Conservation (phyloP, 2,329 filamentous ascomycete species). For the Ceratocystis colombiana region DNA sequence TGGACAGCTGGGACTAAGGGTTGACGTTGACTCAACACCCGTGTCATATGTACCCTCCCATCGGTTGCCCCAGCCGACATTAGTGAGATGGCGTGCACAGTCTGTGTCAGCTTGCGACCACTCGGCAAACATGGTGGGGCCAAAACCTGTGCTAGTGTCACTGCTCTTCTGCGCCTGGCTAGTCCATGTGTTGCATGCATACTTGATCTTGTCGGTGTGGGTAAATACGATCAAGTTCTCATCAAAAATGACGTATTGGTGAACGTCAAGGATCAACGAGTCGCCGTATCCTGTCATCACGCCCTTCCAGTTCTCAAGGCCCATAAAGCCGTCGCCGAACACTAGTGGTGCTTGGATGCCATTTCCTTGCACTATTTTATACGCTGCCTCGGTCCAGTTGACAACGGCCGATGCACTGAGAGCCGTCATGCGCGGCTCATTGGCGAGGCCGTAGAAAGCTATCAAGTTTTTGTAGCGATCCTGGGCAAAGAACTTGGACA, state of each 20-base stretch:
- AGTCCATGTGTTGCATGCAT: constrained; percentile 82
- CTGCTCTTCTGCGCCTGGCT: constrained; percentile 63
- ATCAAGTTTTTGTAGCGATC: constrained; percentile 85
- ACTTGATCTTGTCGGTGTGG: constrained; percentile 73
- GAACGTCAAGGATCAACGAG: constrained; percentile 75
- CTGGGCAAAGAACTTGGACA: constrained; percentile 89
- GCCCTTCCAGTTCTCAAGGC: constrained; percentile 81
- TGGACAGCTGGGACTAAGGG: constrained; percentile 66
- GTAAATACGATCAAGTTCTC: constrained; percentile 69
- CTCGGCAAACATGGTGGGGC: constrained; percentile 88
- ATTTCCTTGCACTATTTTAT: constrained; percentile 62
- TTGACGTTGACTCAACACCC: constrained; percentile 49
- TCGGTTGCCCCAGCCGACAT: constrained; percentile 75
- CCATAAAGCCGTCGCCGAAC: constrained; percentile 92
- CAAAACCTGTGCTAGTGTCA: constrained; percentile 68
- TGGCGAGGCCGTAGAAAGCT: constrained; percentile 85
- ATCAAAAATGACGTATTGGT: constrained; percentile 99
- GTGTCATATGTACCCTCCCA: constrained; percentile 82
- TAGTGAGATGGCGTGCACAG: constrained; percentile 77
- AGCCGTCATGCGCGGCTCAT: constrained; percentile 81
- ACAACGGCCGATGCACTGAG: constrained; percentile 58
- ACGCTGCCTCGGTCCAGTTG: constrained; percentile 67
- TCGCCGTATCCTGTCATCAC: constrained; percentile 60
- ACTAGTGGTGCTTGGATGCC: constrained; percentile 63
- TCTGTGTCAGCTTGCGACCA: constrained; percentile 98